A percentile compares a stretch with the other conserved stretches of the same genome.
phyloP scores from a whole-genome alignment of 345 rosid genomes.

The Citrus unshiu region DNA sequence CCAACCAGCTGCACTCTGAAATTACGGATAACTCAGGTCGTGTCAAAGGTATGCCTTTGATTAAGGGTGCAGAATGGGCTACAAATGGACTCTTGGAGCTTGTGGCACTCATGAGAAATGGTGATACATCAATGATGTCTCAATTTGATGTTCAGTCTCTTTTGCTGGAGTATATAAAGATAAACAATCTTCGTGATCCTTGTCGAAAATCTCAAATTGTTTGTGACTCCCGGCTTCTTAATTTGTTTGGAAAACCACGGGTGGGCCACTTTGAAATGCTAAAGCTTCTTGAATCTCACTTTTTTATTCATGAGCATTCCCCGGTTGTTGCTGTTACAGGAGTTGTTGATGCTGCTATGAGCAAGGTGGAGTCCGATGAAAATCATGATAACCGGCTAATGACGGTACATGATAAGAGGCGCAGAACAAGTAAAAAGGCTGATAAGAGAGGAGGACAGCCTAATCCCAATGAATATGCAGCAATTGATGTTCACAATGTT shows the following conservation, averaged over 20 bases:
- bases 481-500: slow-evolving; percentile 80
- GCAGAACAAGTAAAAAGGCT: slow-evolving; percentile 45
- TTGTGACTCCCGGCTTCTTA: slow-evolving; percentile 69
- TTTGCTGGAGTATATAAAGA: slow-evolving; percentile 66
- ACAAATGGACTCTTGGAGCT: slow-evolving; percentile 84
- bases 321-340: slow-evolving; percentile 22
- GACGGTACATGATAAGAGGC: slow-evolving; percentile 41
- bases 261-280: slow-evolving; percentile 89
- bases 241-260: slow-evolving; percentile 62
- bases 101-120: slow-evolving; percentile 71
- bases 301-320: slow-evolving; percentile 50
- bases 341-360: slow-evolving; percentile 31
- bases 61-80: slow-evolving; percentile 59
- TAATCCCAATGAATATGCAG: slow-evolving; percentile 66
- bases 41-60: slow-evolving; percentile 24
- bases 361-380: slow-evolving; percentile 28
- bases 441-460: slow-evolving; percentile 37
- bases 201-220: slow-evolving; percentile 55
- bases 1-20: slow-evolving; percentile 22
- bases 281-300: slow-evolving; percentile 78
- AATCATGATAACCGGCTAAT: slow-evolving; percentile 27
- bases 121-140: slow-evolving; percentile 57
- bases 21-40: slow-evolving; percentile 21
- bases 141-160: slow-evolving; percentile 67
- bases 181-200: slow-evolving; percentile 77